phyloP scores from a whole-genome alignment of 2,329 filamentous ascomycete genomes.

The Diaporthe aspalathi region DNA sequence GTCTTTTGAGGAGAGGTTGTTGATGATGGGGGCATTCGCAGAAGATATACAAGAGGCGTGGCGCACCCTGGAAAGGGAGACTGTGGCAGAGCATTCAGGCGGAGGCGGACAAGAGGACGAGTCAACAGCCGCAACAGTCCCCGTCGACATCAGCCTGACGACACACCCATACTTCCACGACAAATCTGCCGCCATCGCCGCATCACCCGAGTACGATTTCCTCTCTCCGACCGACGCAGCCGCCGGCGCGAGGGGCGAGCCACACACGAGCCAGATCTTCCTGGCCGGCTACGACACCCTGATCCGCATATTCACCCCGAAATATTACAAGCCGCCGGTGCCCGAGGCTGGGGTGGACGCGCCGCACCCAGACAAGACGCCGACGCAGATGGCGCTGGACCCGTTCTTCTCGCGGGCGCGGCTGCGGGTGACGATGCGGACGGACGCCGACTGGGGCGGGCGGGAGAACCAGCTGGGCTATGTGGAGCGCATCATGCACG shows the following conservation, averaged over 20 bases:
- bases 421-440: constrained; percentile 73
- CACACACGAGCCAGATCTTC: constrained; percentile 67
- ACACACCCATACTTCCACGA: constrained; percentile 79
- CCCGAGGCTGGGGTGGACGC: constrained; percentile 2
- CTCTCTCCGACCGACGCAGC: background rate
- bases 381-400: constrained; percentile 65
- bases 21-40: constrained; percentile 78
- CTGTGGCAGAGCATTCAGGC: background rate
- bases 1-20: constrained; percentile 73
- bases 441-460: constrained; percentile 70
- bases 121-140: constrained; percentile 41
- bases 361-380: constrained; percentile 40
- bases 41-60: constrained; percentile 58
- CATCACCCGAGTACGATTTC: constrained; percentile 54
- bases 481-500: constrained; percentile 60
- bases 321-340: constrained; percentile 70
- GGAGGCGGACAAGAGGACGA: background rate
- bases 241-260: background rate
- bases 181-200: constrained; percentile 71
- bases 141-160: constrained; percentile 76
- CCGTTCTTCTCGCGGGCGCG: constrained; percentile 73
- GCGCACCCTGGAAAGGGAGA: background rate
- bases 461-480: constrained; percentile 66
- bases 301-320: constrained; percentile 76
- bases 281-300: constrained; percentile 82